Percentiles rank a stretch among this genome's conserved stretches.
Evolutionary conservation across 1,284 basidiomycete genomes (phyloP).

Genomic region (Microstroma glucosiphilum): DNA sequence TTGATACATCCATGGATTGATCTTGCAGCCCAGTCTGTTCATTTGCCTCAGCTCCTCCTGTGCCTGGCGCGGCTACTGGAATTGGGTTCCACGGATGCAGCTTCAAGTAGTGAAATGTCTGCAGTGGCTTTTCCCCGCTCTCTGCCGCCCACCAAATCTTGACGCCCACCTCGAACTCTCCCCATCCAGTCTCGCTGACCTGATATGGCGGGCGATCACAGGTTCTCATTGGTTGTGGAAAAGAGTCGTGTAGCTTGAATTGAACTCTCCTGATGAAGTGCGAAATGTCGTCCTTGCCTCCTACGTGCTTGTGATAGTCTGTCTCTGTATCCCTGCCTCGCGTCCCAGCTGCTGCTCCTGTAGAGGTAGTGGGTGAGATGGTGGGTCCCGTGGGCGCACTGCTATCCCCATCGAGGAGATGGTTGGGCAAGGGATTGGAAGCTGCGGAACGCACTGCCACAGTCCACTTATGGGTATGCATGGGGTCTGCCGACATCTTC

Average conservation of each 20-base stretch:
- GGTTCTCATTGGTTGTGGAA: constrained; percentile 83
- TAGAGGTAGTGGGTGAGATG: constrained; percentile 26
- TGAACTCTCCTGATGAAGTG: constrained; percentile 70
- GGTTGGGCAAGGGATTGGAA: constrained; percentile 52
- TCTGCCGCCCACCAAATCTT: constrained; percentile 87
- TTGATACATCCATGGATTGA: constrained; percentile 15
- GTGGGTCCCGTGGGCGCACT: constrained; percentile 58
- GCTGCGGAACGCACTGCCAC: constrained; percentile 72
- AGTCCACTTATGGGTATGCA: constrained; percentile 96
- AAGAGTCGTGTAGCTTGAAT: constrained; percentile 97
- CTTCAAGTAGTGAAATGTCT: constrained; percentile 85
- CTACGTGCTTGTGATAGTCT: constrained; percentile 47
- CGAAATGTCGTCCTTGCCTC: constrained; percentile 48
- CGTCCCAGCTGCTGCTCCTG: constrained; percentile 25
- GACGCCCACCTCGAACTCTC: constrained; percentile 95
- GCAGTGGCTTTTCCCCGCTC: constrained; percentile 81
- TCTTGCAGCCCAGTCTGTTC: constrained; percentile 63
- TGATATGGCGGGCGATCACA: constrained; percentile 89
- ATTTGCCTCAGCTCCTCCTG: constrained; percentile 51
- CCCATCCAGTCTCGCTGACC: constrained; percentile 96
- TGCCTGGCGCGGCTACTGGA: constrained; percentile 50
- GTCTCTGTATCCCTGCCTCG: constrained; percentile 40
- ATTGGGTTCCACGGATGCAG: constrained; percentile 79
- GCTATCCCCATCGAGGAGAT: constrained; percentile 54
- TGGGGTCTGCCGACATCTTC: constrained; percentile 58